A percentile compares a stretch with the other conserved stretches of the same genome.
Evolutionary conservation across 371 early-diverging fungal species (phyloP).

Genomic region (Mortierella sp.): DNA sequence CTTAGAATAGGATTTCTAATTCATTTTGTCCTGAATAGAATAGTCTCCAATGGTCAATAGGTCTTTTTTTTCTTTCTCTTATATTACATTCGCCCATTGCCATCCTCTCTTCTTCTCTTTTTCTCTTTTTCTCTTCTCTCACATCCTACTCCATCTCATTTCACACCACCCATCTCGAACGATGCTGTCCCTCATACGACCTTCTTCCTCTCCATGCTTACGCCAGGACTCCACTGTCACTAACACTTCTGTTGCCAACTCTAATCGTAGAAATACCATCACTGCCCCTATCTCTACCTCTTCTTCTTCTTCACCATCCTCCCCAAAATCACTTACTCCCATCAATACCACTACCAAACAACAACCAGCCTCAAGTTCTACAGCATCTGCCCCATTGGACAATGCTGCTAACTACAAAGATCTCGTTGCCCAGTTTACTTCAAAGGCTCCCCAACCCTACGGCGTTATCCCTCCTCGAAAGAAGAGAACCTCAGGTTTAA

Average conservation of each 20-base stretch:
- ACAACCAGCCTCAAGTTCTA: slow-evolving; percentile 15
- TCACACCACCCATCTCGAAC: neutral
- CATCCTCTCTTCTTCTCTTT: neutral
- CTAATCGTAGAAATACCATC: neutral
- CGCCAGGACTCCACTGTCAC: slow-evolving; percentile 38
- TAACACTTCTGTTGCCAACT: neutral
- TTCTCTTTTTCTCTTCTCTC: neutral
- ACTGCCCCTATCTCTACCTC: slow-evolving; percentile 3
- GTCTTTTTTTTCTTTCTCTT: neutral
- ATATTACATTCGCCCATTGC: neutral
- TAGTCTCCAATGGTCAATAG: too few relatives aligned
- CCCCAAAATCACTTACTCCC: neutral
- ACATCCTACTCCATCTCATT: neutral
- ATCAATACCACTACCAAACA: neutral
- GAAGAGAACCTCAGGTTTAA: slow-evolving; percentile 6
- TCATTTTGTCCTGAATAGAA: neutral
- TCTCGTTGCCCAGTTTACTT: slow-evolving; percentile 66
- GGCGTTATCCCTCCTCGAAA: slow-evolving; percentile 66
- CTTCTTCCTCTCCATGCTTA: slow-evolving; percentile 46
- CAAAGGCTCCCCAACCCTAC: slow-evolving; percentile 69
- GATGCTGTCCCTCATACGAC: slow-evolving; percentile 52
- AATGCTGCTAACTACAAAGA: slow-evolving; percentile 62
- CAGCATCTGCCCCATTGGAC: slow-evolving; percentile 19
- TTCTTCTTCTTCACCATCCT: neutral
- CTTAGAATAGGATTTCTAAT: neutral